A percentile compares a stretch with the other conserved stretches of the same genome.
phyloP scores from a whole-genome alignment of 352 stramenopile species.

The Globisporangium splendens region DNA sequence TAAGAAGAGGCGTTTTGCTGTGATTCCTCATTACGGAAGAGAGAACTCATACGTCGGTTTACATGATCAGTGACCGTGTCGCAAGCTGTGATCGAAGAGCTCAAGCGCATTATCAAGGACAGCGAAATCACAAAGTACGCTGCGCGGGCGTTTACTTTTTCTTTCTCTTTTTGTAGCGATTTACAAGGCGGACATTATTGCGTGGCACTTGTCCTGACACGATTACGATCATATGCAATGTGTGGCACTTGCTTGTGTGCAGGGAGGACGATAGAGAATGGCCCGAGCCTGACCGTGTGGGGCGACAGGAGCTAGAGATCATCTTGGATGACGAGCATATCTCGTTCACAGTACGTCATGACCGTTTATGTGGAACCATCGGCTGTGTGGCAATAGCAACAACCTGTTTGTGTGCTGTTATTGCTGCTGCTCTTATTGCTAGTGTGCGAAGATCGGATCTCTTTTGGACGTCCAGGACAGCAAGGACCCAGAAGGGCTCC shows the following conservation, averaged over 20 bases:
- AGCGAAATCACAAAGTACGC: conserved; percentile 90
- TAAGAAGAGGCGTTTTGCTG: no score
- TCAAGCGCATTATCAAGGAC: conserved; percentile 92
- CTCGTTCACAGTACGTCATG: conserved; percentile 88
- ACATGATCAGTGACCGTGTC: conserved; percentile 77
- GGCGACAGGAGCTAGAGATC: conserved; percentile 95
- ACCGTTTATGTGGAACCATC: background rate
- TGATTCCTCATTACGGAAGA: no score
- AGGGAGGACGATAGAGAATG: conserved; percentile 95
- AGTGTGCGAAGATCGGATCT: conserved; percentile 95
- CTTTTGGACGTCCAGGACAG: conserved; percentile 94
- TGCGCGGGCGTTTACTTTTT: background rate
- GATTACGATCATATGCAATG: background rate
- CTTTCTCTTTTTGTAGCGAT: background rate
- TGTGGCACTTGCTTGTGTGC: background rate
- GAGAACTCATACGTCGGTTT: no score
- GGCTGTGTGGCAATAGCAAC: background rate
- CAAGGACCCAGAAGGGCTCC: conserved; percentile 93
- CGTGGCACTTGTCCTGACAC: background rate
- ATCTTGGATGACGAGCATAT: conserved; percentile 96
- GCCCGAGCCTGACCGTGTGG: conserved; percentile 91
- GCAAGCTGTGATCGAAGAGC: conserved; percentile 90
- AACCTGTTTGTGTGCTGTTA: background rate
- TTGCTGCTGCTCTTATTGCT: no score
- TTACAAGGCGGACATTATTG: background rate